Evolutionary conservation across 345 rosid species (phyloP), one percentile per base, ranked within the genome.

Genomic region (Sonneratia alba): DNA sequence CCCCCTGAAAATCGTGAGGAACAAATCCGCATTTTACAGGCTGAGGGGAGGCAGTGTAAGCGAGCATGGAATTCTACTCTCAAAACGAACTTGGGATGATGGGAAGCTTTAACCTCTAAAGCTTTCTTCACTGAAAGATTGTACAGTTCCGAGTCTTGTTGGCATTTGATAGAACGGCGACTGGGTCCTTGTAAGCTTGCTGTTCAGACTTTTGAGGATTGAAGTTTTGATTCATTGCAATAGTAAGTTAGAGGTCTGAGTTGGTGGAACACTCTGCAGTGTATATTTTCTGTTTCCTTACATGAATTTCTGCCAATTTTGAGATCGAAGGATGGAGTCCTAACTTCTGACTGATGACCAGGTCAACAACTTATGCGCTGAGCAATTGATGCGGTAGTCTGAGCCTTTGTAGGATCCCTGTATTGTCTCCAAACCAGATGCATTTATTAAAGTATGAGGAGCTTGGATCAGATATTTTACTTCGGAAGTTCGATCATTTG

Each of bases 21-120:
- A 90, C 74, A 91, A 86, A 74, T 87, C 88, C 2, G 80, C 78
- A 70, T 88, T 84, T 36, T 88, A 87, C 73, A 89, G 89, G 80
- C 71, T 83, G 71, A 82, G 97, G 76, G 99, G 98, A 77, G 99
- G 96, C 73, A 92, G 99, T 72, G 83, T 88, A 85, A 96, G 99
- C 22, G 99, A 96, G 81, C 98, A 92, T 21, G 98, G 99, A 36
- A 89, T 85, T 62, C 90, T 82, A 62, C 83, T 83, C 57, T 68
- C 86, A 7, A 83, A 81, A 79, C 84, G 70, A 81, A 79, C 22
- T 8, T 78, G 86, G 89, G 78, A 77, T 51, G 78, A 74, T 1
- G 45, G 79, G 63, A 57, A 22, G 63, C 6, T 57, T 57, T 34
- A 32, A 34, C 27, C 36, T 62, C 66, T 62, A n/a, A 34, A 62